Evolutionary conservation across 805 yeast species (phyloP), one percentile per base, ranked within the genome.

Genomic region (Cyberlindnera xylosilytica): DNA sequence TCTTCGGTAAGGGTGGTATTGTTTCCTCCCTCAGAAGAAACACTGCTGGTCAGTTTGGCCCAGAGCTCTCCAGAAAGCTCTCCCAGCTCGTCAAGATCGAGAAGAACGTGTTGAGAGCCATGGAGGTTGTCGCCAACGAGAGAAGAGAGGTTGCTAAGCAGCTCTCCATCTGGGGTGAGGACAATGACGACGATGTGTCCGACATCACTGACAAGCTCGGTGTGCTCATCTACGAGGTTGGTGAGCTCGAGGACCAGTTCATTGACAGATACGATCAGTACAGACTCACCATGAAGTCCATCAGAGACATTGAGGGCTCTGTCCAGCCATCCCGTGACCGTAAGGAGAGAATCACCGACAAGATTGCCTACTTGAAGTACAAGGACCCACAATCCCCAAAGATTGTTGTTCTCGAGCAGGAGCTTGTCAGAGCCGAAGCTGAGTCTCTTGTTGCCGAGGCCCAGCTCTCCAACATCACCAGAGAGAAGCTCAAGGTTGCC

Each of bases 371-470:
- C 66, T 72, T 85, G 66, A 83, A 86, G 68, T 84, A 85, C 73
- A 85, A 85, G 70, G 89, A 83, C 67, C 91, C 95, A 43, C 82
- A 81, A 66, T 81, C 89, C 32, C 88, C 74, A 53, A 85, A 83
- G 72, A 81, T 87, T 51, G 76, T 79, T 42, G 80, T 86, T 44
- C 73, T 87, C 62, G 95, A 87, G 71, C 95, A 87, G 66, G 95
- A 87, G 67, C 73, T 87, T 62, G 95, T 87, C 45, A 77, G 96
- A 68, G 93, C 93, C 29, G 95, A 87, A 69, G 95, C 95, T 42
- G 95, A 87, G 69, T 82, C 89, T 39, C 73, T 87, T 51, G 95
- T 87, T 56, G 96, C 95, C 38, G 95, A 87, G 70, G 95, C 95
- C 23, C 96, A 87, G 71, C 74, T 87, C 57, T 83, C 91, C 29